Percentiles rank a stretch among this genome's conserved stretches.
Evolutionary conservation across 192 early-diverging fungal species (phyloP).

Genomic region (Polychytrium aggregatum): DNA sequence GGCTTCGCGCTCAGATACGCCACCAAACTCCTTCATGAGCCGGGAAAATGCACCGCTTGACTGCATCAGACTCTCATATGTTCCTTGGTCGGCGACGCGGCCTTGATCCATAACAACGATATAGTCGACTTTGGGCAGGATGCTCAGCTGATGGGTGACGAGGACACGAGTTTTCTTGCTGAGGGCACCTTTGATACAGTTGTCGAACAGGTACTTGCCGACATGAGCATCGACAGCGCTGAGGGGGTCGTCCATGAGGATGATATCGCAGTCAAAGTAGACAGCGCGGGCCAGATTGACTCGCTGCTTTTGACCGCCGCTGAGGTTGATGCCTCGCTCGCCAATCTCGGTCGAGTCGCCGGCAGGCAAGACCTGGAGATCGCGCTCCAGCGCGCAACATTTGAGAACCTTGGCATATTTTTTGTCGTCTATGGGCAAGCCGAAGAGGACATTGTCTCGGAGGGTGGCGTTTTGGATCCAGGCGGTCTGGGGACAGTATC

Average conservation of each 20-base stretch:
- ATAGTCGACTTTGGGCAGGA: slow-evolving; percentile 57
- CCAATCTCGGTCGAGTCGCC: slow-evolving; percentile 33
- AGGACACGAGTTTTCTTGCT: slow-evolving; percentile 55
- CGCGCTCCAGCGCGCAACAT: slow-evolving; percentile 58
- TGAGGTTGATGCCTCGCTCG: slow-evolving; percentile 31
- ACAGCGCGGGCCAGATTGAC: slow-evolving; percentile 70
- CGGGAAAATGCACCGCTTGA: slow-evolving; percentile 1
- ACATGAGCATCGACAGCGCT: slow-evolving; percentile 36
- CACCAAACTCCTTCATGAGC: slow-evolving; percentile 6
- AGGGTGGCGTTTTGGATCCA: slow-evolving; percentile 78
- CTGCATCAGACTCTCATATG: slow-evolving; percentile 16
- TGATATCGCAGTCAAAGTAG: slow-evolving; percentile 49
- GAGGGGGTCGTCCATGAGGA: slow-evolving; percentile 28
- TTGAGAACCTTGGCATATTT: slow-evolving; percentile 61
- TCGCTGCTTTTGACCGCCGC: slow-evolving; percentile 73
- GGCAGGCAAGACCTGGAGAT: slow-evolving; percentile 35
- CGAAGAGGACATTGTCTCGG: slow-evolving; percentile 83
- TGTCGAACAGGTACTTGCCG: slow-evolving; percentile 53
- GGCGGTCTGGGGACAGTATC: slow-evolving; percentile 61
- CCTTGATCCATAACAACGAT: slow-evolving; percentile 60
- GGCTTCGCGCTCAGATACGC: neutral
- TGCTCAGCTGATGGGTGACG: slow-evolving; percentile 64
- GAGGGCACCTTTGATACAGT: slow-evolving; percentile 45
- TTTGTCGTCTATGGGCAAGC: slow-evolving; percentile 49
- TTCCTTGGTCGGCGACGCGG: slow-evolving; percentile 46